phyloP scores from a whole-genome alignment of 345 rosid genomes.

The Gossypioides kirkii region DNA sequence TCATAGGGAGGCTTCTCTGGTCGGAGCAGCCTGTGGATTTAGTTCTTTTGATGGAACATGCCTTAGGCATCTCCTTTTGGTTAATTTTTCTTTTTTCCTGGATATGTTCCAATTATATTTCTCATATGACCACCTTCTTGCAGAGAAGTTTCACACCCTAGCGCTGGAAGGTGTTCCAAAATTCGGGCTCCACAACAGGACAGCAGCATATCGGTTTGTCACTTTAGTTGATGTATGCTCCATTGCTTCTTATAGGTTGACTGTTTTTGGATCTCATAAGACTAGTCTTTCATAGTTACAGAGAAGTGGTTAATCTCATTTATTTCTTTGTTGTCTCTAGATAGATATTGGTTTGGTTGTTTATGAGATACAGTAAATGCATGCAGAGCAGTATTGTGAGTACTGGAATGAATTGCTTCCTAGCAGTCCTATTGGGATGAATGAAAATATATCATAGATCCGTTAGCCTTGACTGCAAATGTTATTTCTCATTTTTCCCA shows the following conservation, averaged over 20 bases:
- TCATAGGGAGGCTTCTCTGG: neutral
- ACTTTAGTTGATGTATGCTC: conserved; percentile 81
- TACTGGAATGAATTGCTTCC: neutral
- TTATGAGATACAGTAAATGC: neutral
- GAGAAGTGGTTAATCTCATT: neutral
- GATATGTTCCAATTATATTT: conserved; percentile 1
- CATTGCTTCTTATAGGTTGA: conserved; percentile 5
- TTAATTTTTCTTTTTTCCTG: neutral
- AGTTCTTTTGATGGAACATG: neutral
- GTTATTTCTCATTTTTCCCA: neutral
- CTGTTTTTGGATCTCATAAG: neutral
- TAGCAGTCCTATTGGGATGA: neutral
- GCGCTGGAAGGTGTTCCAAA: conserved; percentile 82
- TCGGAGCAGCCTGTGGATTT: neutral
- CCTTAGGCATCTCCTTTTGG: neutral
- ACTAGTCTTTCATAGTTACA: neutral
- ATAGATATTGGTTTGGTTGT: neutral
- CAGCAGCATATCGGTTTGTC: conserved; percentile 91
- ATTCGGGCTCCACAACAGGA: conserved; percentile 76
- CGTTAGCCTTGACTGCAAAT: neutral
- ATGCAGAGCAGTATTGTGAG: neutral
- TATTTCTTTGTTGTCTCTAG: neutral
- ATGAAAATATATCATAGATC: neutral
- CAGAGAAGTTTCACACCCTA: conserved; percentile 90
- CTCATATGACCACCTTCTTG: conserved; percentile 15